Base-by-base conservation (phyloP, 208 protist genomes). In the Acanthamoeba lugdunensis region DNA sequence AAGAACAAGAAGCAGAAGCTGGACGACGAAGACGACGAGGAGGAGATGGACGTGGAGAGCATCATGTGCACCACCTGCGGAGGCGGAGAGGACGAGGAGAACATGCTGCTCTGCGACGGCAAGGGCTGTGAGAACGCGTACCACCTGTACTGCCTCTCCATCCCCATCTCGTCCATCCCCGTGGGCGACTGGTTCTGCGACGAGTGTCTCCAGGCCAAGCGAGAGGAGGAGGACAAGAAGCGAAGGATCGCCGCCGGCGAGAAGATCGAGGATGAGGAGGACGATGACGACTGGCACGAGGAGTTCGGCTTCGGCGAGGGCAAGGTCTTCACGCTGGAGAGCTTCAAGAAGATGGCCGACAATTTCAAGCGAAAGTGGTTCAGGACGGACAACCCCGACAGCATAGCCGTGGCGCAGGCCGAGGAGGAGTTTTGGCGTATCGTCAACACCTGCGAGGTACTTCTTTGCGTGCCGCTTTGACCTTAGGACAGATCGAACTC, bases 351-450 rank as follows among this genome's bases (percentile, higher is more conserved):
- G 7, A 90, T 96, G 37, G 50, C 95, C 23, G 87, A 93, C 21
- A 93, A 93, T 25, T 96, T 96, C 73, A 48, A 61, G 54, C 94
- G 93, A 28, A 92, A 94, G 56, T 96, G 95, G 95, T 96, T 96
- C 84, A 58, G 69, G 11, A 54, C 61, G 11, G 45, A 75, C 71
- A 65, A 75, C 71, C 45, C 89, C 7, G 65, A 93, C 50, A 48
- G 25, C 54, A 18, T 82, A 23, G 14, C 89, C 21, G 89, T 93
- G 23, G 58, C 11, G 3, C 65, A 93, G n/a, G 89, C 58, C n/a
- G 89, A 93, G 41, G 69, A 93, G 4, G 89, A 93, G 69, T 93
- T 93, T 65, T 93, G 89, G 89, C 63, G 89, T 16, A 93, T 93
- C 37, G 89, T 93, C 45, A 93, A 93, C 89, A 93, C 89, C 84